Evolutionary conservation across 2,329 filamentous ascomycete species (phyloP).

Genomic region (Fusarium sp.): DNA sequence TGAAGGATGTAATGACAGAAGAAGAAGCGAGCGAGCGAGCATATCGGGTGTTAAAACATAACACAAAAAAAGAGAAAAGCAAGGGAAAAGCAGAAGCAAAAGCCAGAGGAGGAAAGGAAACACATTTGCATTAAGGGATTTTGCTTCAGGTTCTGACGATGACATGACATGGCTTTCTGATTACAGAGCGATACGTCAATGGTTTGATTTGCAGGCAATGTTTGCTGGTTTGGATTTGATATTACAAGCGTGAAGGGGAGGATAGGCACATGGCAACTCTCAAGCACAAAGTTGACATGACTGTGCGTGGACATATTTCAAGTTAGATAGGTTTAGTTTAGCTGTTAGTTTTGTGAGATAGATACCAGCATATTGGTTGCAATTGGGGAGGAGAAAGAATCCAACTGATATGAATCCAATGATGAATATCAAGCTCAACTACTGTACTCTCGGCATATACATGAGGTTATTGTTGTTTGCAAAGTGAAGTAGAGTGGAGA

Average conservation of each 20-base stretch:
- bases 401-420: slow-evolving; percentile 29
- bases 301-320: slow-evolving; percentile 29
- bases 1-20: slow-evolving; percentile 35
- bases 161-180: slow-evolving; percentile 51
- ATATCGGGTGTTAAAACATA: slow-evolving; percentile 30
- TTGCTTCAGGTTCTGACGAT: slow-evolving; percentile 50
- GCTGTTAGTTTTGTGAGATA: slow-evolving; percentile 47
- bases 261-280: slow-evolving; percentile 19
- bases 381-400: slow-evolving; percentile 28
- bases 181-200: slow-evolving; percentile 49
- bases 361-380: slow-evolving; percentile 46
- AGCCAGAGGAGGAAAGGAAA: slow-evolving; percentile 27
- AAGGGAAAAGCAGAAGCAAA: slow-evolving; percentile 9
- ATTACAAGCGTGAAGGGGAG: slow-evolving; percentile 31
- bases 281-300: slow-evolving; percentile 17
- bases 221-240: slow-evolving; percentile 35
- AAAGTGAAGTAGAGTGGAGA: no score
- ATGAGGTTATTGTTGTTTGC: no score
- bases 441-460: background rate
- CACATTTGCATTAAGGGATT: slow-evolving; percentile 38
- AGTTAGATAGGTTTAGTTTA: slow-evolving; percentile 47
- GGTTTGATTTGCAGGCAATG: slow-evolving; percentile 39
- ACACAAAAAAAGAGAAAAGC: slow-evolving; percentile 17
- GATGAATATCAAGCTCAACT: slow-evolving; percentile 1
- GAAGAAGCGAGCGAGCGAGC: slow-evolving; percentile 10